These are phyloP conservation scores for Leptographium flavum DNA, from an alignment of 2,329 filamentous ascomycete species.

Conservation along the genomic window DNA sequence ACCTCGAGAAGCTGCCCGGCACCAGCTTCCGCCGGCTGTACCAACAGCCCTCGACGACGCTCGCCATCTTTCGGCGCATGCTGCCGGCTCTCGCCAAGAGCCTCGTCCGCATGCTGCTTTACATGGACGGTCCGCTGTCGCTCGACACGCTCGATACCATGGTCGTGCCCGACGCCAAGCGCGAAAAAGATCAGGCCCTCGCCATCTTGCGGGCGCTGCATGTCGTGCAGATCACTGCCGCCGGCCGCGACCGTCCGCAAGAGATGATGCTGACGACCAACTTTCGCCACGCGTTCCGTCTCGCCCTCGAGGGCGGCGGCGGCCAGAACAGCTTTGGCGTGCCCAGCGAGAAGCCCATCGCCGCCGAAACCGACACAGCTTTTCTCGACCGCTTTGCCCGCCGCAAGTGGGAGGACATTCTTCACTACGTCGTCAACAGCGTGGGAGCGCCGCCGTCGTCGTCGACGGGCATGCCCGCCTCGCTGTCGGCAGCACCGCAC, in stretches of 20 bases:
- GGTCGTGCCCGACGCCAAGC: conserved; percentile 53
- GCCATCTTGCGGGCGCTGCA: conserved; percentile 73
- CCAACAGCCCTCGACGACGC: conserved; percentile 85
- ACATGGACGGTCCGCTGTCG: conserved; percentile 68
- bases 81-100: conserved; percentile 87
- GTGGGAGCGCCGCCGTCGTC: conserved; percentile 35
- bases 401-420: conserved; percentile 85
- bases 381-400: conserved; percentile 78
- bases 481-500: conserved; percentile 26
- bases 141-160: conserved; percentile 73
- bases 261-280: conserved; percentile 66
- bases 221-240: conserved; percentile 56
- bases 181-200: conserved; percentile 72
- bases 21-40: conserved; percentile 86
- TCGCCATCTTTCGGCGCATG: conserved; percentile 96
- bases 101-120: conserved; percentile 90
- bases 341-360: conserved; percentile 51
- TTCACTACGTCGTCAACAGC: conserved; percentile 86
- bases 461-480: background rate
- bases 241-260: conserved; percentile 46
- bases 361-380: conserved; percentile 48
- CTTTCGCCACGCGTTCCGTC: conserved; percentile 70
- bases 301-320: conserved; percentile 78
- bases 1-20: conserved; percentile 81
- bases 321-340: conserved; percentile 83